Evolutionary conservation across 768 basidiomycete genomes (phyloP), one percentile per base, ranked within the genome.

Genomic region (Sarcodon aspratus): DNA sequence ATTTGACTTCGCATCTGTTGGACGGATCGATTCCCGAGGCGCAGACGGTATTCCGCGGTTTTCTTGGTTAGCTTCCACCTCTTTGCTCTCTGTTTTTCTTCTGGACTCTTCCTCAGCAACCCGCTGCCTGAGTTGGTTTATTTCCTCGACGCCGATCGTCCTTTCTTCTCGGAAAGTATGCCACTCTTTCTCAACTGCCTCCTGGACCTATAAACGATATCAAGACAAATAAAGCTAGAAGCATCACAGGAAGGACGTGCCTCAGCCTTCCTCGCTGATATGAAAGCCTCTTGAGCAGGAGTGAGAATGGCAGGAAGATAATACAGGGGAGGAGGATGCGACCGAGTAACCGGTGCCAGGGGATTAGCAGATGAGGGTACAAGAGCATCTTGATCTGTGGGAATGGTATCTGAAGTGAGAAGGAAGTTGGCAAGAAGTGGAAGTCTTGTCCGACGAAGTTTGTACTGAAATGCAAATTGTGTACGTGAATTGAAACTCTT

Each of bases 301-400:
- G 77, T 75, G 17, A 90, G 72, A 48, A 82, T 65, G 33, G 74
- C 76, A 33, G 87, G 87, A 44, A 87, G 76, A 56, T 87, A 91
- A 57, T 82, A 88, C 12, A 90, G 56, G 3, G 86, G 83, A 17
- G 86, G 81, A 7, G 84, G 86, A 51, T 88, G 83, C 35, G 80
- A 69, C 48, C 83, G 73, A 31, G 75, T 73, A 1, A 74, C 71
- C 9, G 70, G 69, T 6, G 70, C 66, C 40, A 82, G 69, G 11
- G 61, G 66, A 44, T 66, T 63, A 18, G 60, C 48, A 6, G 61
- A 55, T 32, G 60, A 47, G 12, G 63, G 57, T 15, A 59, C 51
- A 17, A 67, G 56, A 27, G 51, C 45, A 34, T 57, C 57, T 27
- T 66, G 63, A 45, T 66, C 59, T 9, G 61, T 45, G 33, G 75